phyloP scores from a whole-genome alignment of 139 green algal species.

The Pseudopediastrum boryanum region DNA sequence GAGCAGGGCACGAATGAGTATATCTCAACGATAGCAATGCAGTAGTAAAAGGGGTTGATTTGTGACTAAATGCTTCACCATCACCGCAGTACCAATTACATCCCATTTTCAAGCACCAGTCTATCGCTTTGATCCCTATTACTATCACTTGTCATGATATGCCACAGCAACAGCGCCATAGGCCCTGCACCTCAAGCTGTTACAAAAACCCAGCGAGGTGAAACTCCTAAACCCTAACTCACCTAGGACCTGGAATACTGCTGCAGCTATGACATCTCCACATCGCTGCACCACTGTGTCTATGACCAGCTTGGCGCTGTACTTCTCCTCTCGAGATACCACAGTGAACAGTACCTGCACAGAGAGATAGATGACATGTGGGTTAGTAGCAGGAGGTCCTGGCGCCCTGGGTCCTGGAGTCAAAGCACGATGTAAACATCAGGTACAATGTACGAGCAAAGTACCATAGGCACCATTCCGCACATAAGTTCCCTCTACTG shows the following conservation, averaged over 20 bases:
- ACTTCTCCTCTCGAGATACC: constrained; percentile 77
- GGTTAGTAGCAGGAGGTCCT: no score
- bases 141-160: constrained; percentile 4
- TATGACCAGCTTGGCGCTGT: constrained; percentile 72
- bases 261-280: constrained; percentile 31
- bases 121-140: no score
- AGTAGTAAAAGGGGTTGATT: background rate
- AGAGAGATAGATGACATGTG: no score
- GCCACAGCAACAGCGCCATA: background rate
- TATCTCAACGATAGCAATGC: constrained; percentile 1
- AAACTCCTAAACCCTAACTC: background rate
- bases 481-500: no score
- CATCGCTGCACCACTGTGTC: constrained; percentile 58
- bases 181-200: background rate
- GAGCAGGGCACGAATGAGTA: background rate
- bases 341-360: constrained; percentile 79
- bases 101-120: background rate
- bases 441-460: no score
- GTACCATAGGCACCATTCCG: no score
- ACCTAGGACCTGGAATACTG: constrained; percentile 45
- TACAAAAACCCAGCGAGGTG: background rate
- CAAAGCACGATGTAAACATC: no score
- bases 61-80: background rate
- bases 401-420: no score
- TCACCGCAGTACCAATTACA: background rate